Evolutionary conservation across 352 stramenopile species (phyloP).

Genomic region (Phytophthora syringae): DNA sequence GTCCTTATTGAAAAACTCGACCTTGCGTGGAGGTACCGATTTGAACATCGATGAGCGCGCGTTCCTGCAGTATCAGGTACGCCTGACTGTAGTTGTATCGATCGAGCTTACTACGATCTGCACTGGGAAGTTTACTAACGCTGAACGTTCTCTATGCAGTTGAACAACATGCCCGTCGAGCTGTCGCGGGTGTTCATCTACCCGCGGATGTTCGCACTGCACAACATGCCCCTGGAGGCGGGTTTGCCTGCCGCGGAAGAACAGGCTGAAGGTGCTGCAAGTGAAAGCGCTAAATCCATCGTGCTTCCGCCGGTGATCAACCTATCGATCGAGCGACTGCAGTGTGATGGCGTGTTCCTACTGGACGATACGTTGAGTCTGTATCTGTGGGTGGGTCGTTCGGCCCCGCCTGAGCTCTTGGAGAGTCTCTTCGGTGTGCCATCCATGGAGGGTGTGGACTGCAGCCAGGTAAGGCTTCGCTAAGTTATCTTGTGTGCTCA

Average conservation of each 20-base stretch:
- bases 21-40: constrained; percentile 96
- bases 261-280: constrained; percentile 29
- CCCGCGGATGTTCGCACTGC: constrained; percentile 95
- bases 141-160: constrained; percentile 33
- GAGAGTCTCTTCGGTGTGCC: constrained; percentile 94
- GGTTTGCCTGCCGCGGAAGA: constrained; percentile 80
- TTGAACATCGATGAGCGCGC: constrained; percentile 96
- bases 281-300: constrained; percentile 50
- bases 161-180: constrained; percentile 95
- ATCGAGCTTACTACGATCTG: constrained; percentile 2
- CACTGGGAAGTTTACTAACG: constrained; percentile 15
- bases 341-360: constrained; percentile 96
- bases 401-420: constrained; percentile 86
- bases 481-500: constrained; percentile 10
- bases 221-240: constrained; percentile 91
- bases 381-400: constrained; percentile 97
- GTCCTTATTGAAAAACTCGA: constrained; percentile 97
- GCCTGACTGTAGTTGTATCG: neutral
- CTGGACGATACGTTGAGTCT: constrained; percentile 97
- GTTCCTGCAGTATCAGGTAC: constrained; percentile 91
- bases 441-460: constrained; percentile 95
- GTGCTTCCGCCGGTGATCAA: constrained; percentile 93
- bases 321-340: constrained; percentile 94
- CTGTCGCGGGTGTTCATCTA: constrained; percentile 96
- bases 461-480: constrained; percentile 64